These are phyloP conservation scores for Dactylellina sp. DNA, from an alignment of 2,329 filamentous ascomycete species.

Conservation along the genomic window DNA sequence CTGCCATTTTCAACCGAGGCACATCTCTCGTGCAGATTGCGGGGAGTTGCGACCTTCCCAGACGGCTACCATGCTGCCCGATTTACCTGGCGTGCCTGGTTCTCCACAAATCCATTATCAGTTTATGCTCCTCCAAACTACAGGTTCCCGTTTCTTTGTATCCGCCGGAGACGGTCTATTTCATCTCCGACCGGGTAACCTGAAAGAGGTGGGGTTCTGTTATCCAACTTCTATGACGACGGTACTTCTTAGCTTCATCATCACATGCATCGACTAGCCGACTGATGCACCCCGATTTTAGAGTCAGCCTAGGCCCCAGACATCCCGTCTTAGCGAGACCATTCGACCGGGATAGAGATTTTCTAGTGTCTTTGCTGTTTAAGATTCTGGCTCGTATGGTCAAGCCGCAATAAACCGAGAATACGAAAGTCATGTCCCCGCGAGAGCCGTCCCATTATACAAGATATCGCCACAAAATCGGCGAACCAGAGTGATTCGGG, in stretches of 20 bases:
- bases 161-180: constrained; percentile 44
- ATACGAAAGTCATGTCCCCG: constrained; percentile 13
- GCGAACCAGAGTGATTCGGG: not conserved
- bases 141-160: not conserved
- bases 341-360: constrained; percentile 5
- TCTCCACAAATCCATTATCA: too few species aligned
- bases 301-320: constrained; percentile 2
- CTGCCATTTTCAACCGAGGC: constrained; percentile 56
- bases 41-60: constrained; percentile 22
- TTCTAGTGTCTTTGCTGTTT: constrained; percentile 6
- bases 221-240: constrained; percentile 5
- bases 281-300: constrained; percentile 3
- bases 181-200: constrained; percentile 9
- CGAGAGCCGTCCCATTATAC: not conserved
- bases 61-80: not conserved
- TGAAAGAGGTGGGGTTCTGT: constrained; percentile 17
- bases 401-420: constrained; percentile 34
- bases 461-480: not conserved
- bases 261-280: constrained; percentile 27
- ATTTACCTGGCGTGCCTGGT: too few species aligned
- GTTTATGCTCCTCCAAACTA: too few species aligned
- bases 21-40: constrained; percentile 1
- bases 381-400: too few species aligned
- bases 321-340: constrained; percentile 38
- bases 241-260: not conserved